A percentile compares a stretch with the other conserved stretches of the same genome.
Conservation (phyloP, 2,329 filamentous ascomycete genomes). For the Remersonia thermophila region DNA sequence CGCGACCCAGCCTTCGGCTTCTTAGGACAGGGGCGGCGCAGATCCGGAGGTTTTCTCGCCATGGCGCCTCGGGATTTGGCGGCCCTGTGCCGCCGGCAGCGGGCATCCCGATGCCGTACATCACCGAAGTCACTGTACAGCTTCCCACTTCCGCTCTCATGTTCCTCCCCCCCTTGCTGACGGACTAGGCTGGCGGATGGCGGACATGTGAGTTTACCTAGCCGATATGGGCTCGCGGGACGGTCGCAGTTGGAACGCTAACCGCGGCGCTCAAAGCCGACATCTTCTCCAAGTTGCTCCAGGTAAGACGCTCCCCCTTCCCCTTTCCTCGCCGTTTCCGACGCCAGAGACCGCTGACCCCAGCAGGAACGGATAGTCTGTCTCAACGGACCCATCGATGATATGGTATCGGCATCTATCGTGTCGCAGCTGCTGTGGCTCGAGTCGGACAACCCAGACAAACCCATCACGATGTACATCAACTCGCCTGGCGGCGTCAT, state of each 20-base stretch:
- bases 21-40: constrained; percentile 25
- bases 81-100: constrained; percentile 19
- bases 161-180: constrained; percentile 18
- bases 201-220: constrained; percentile 52
- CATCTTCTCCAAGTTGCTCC: constrained; percentile 69
- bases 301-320: too few species aligned
- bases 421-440: constrained; percentile 95
- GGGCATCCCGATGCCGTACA: constrained; percentile 47
- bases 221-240: not conserved
- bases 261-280: constrained; percentile 45
- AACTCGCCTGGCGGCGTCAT: constrained; percentile 92
- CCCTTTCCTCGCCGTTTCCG: not conserved
- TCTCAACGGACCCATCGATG: constrained; percentile 83
- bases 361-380: constrained; percentile 80
- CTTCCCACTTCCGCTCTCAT: constrained; percentile 4
- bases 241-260: constrained; percentile 13
- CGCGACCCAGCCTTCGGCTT: constrained; percentile 17
- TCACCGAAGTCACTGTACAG: constrained; percentile 41
- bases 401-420: constrained; percentile 80
- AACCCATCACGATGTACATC: constrained; percentile 95
- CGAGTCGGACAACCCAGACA: constrained; percentile 89
- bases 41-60: constrained; percentile 31
- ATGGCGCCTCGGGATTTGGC: constrained; percentile 21
- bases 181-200: constrained; percentile 56
- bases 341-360: constrained; percentile 5